Percentiles rank a stretch among this genome's conserved stretches.
Conservation (phyloP, 2,329 filamentous ascomycete species). For the Fusarium tuaranense region DNA sequence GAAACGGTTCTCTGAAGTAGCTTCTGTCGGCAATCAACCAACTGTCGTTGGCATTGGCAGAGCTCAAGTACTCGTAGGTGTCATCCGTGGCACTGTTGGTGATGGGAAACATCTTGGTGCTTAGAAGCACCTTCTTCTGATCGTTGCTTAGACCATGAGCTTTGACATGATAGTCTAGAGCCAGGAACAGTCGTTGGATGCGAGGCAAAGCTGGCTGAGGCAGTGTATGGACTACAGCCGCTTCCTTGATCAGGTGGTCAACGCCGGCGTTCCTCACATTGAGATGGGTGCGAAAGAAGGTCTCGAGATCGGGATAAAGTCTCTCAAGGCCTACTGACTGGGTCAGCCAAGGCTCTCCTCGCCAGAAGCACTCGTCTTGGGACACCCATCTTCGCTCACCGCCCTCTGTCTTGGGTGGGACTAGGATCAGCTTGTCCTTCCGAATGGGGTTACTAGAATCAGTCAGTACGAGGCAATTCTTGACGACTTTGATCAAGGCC, state of each 20-base stretch:
- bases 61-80: slow-evolving; percentile 4
- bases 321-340: not conserved
- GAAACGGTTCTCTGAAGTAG: not conserved
- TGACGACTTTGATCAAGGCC: not conserved
- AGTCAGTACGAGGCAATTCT: not conserved
- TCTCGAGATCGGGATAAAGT: slow-evolving; percentile 9
- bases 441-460: not conserved
- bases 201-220: not conserved
- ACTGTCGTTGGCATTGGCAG: not conserved
- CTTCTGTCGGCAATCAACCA: slow-evolving; percentile 12
- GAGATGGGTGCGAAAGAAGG: slow-evolving; percentile 4
- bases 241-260: slow-evolving; percentile 10
- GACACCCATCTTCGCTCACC: not conserved
- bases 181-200: not conserved
- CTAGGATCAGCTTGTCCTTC: not conserved
- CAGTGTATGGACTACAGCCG: not conserved
- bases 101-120: slow-evolving; percentile 3
- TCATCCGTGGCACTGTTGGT: not conserved
- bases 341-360: slow-evolving; percentile 11
- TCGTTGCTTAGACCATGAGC: not conserved
- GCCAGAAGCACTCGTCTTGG: slow-evolving; percentile 1
- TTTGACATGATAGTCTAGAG: not conserved
- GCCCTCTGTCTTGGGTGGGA: not conserved
- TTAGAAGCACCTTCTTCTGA: not conserved
- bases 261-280: not conserved